A percentile compares a stretch with the other conserved stretches of the same genome.
Conservation (phyloP, 352 stramenopile species). For the Pythium apleroticum region DNA sequence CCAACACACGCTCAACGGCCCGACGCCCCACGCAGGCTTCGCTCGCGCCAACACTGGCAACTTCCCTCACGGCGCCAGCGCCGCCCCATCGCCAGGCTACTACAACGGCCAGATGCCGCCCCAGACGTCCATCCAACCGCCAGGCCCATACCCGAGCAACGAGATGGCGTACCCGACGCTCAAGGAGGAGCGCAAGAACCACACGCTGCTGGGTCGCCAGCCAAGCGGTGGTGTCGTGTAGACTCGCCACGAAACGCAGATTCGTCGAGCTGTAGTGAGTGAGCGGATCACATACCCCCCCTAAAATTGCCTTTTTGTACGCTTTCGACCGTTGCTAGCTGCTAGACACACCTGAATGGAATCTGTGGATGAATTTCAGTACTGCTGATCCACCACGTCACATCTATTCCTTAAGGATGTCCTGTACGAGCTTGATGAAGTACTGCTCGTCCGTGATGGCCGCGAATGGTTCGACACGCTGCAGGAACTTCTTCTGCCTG, state of each 20-base stretch:
- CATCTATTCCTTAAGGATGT: slow-evolving; percentile 21
- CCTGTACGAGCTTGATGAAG: slow-evolving; percentile 60
- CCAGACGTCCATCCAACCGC: not conserved
- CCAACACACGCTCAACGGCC: slow-evolving; percentile 24
- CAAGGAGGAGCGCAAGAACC: slow-evolving; percentile 65
- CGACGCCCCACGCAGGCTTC: slow-evolving; percentile 19
- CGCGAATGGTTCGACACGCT: slow-evolving; percentile 78
- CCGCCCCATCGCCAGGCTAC: slow-evolving; percentile 7
- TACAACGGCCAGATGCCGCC: slow-evolving; percentile 25
- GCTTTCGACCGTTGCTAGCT: not conserved
- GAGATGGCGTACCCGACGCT: slow-evolving; percentile 64
- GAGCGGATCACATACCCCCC: not conserved
- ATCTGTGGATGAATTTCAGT: not conserved
- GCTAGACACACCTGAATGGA: not conserved
- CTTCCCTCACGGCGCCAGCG: not conserved
- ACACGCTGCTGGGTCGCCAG: slow-evolving; percentile 62
- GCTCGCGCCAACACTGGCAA: slow-evolving; percentile 20
- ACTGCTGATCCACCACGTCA: not conserved
- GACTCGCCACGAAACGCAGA: not conserved
- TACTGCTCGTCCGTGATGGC: slow-evolving; percentile 78
- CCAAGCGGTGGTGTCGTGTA: slow-evolving; percentile 70
- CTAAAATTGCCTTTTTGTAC: slow-evolving; percentile 8
- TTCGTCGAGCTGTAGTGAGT: not conserved
- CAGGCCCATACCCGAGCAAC: slow-evolving; percentile 23
- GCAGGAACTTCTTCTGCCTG: slow-evolving; percentile 48